Percentiles rank a stretch among this genome's conserved stretches.
Conservation (phyloP, 768 basidiomycete genomes). For the Neoboletus subvelutipes region DNA sequence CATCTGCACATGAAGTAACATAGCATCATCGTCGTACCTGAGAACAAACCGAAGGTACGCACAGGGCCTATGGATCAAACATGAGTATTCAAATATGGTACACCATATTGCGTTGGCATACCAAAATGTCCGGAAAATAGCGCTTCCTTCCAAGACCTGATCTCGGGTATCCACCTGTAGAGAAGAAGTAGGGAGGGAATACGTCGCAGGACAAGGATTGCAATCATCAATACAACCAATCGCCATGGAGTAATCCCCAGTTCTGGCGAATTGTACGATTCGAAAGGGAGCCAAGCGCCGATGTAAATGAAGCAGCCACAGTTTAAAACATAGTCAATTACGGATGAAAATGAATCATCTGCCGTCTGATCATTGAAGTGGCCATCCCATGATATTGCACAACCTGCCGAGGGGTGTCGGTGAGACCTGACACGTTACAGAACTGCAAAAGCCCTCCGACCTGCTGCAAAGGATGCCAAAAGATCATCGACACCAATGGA, state of each 20-base stretch:
- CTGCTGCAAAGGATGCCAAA: constrained; percentile 84
- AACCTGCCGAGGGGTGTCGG: constrained; percentile 48
- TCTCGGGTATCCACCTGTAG: constrained; percentile 86
- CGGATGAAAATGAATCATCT: constrained; percentile 83
- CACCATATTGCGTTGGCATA: constrained; percentile 24
- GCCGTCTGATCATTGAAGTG: constrained; percentile 79
- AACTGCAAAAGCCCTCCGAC: constrained; percentile 32
- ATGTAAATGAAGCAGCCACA: constrained; percentile 80
- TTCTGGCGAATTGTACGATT: constrained; percentile 50
- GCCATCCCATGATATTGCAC: constrained; percentile 90
- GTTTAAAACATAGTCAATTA: constrained; percentile 85
- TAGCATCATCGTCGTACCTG: neutral
- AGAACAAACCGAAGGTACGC: constrained; percentile 22
- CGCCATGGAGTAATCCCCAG: constrained; percentile 70
- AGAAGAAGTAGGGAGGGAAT: constrained; percentile 76
- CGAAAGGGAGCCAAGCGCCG: constrained; percentile 84
- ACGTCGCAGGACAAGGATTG: constrained; percentile 72
- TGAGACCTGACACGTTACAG: neutral
- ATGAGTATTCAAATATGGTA: constrained; percentile 5
- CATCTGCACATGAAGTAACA: constrained; percentile 51
- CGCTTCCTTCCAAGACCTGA: constrained; percentile 81
- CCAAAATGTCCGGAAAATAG: constrained; percentile 92
- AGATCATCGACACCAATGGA: constrained; percentile 86
- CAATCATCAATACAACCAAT: constrained; percentile 63
- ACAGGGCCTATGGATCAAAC: constrained; percentile 47